These are phyloP conservation scores for Drechslerella stenobrocha DNA, from an alignment of 2,329 filamentous ascomycete genomes.

Conservation along the genomic window DNA sequence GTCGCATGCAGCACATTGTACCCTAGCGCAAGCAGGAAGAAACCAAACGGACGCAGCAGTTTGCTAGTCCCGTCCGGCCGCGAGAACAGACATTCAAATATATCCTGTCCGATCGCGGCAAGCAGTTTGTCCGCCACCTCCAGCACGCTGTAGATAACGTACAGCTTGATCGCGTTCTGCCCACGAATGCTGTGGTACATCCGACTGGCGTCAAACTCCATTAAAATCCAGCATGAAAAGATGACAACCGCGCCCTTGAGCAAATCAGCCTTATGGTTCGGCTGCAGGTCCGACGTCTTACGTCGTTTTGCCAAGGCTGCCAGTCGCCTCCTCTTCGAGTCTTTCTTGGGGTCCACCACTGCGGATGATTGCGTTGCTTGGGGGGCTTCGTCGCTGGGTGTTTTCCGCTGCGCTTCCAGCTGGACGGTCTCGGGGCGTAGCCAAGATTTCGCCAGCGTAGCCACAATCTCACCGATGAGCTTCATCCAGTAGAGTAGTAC, in stretches of 20 bases:
- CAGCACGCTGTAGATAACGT: conserved; percentile 97
- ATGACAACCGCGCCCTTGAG: conserved; percentile 87
- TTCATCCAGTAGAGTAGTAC: conserved; percentile 77
- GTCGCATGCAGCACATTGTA: conserved; percentile 90
- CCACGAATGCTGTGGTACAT: conserved; percentile 98
- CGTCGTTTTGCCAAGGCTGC: conserved; percentile 48
- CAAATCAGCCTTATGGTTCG: conserved; percentile 92
- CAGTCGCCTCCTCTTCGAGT: conserved; percentile 67
- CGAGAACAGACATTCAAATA: conserved; percentile 93
- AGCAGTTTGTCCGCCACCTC: conserved; percentile 88
- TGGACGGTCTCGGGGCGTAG: conserved; percentile 36
- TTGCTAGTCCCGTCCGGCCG: conserved; percentile 87
- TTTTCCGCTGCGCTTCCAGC: conserved; percentile 28
- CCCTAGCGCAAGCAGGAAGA: conserved; percentile 81
- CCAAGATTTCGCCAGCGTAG: conserved; percentile 45
- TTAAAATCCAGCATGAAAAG: conserved; percentile 78
- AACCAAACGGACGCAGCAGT: conserved; percentile 80
- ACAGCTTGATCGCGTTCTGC: conserved; percentile 95
- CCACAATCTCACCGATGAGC: conserved; percentile 60
- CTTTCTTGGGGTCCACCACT: conserved; percentile 64
- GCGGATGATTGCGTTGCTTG: conserved; percentile 13
- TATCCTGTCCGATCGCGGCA: conserved; percentile 89
- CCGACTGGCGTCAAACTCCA: conserved; percentile 89
- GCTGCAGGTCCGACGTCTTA: conserved; percentile 74
- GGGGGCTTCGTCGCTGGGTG: conserved; percentile 21